Conservation (phyloP, 2,329 filamentous ascomycete genomes). For the Aspergillus versicolor region DNA sequence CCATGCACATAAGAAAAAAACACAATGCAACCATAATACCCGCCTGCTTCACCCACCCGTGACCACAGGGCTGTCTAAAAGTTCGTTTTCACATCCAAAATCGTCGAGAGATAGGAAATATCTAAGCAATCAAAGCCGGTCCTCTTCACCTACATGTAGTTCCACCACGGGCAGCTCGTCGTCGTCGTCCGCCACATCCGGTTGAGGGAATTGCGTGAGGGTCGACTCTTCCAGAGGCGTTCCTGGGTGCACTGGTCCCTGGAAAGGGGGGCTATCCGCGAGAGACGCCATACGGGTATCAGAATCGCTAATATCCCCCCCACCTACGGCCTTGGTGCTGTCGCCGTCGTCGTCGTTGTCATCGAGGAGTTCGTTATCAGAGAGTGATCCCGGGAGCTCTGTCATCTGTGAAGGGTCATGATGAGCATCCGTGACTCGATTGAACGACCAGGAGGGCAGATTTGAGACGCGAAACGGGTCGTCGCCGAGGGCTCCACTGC, state of each 20-base stretch:
- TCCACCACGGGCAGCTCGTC: slow-evolving; percentile 44
- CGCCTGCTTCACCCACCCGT: not conserved
- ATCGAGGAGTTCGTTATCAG: slow-evolving; percentile 33
- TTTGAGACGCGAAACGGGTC: slow-evolving; percentile 25
- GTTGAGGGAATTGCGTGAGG: slow-evolving; percentile 33
- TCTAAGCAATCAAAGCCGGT: slow-evolving; percentile 21
- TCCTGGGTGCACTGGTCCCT: slow-evolving; percentile 17
- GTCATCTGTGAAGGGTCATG: slow-evolving; percentile 31
- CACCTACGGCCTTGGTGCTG: slow-evolving; percentile 42
- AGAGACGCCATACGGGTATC: slow-evolving; percentile 33
- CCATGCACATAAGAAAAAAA: not conserved
- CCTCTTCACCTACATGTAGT: slow-evolving; percentile 38
- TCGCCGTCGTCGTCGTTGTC: slow-evolving; percentile 34
- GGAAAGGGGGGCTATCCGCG: slow-evolving; percentile 26
- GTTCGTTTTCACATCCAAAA: slow-evolving; percentile 19
- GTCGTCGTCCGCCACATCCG: slow-evolving; percentile 30
- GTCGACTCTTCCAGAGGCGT: slow-evolving; percentile 28
- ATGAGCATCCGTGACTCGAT: slow-evolving; percentile 29
- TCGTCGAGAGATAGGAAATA: slow-evolving; percentile 2
- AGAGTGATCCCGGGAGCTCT: slow-evolving; percentile 26
- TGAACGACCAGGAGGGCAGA: slow-evolving; percentile 41
- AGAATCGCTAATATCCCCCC: slow-evolving; percentile 34
- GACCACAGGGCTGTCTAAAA: slow-evolving; percentile 11
- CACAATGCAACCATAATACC: slow-evolving; percentile 6
- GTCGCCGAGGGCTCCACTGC: slow-evolving; percentile 22